Conservation (phyloP, 371 early-diverging fungal species). For the Mucor saturninus region DNA sequence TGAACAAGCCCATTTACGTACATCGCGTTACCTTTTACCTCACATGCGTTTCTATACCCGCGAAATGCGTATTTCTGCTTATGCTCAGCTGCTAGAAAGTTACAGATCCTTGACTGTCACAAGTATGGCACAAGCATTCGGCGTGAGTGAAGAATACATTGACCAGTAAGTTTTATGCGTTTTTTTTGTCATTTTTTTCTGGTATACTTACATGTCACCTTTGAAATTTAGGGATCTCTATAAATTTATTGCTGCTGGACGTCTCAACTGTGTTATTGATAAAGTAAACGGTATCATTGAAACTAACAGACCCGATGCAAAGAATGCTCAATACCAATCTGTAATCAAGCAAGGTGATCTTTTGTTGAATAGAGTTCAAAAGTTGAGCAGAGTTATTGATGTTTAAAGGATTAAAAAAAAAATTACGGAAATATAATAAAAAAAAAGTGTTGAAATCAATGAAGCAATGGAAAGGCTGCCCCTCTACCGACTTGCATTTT, state of each 20-base stretch:
- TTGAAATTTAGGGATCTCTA: slow-evolving; percentile 80
- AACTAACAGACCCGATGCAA: slow-evolving; percentile 95
- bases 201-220: not conserved
- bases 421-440: not conserved
- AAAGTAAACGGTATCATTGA: slow-evolving; percentile 98
- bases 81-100: slow-evolving; percentile 97
- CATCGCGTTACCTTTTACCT: slow-evolving; percentile 71
- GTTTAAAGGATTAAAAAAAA: slow-evolving; percentile 43
- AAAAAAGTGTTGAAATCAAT: not conserved
- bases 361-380: slow-evolving; percentile 95
- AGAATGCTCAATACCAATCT: slow-evolving; percentile 96
- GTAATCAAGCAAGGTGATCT: slow-evolving; percentile 97
- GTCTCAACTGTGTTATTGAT: slow-evolving; percentile 98
- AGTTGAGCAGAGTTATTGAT: slow-evolving; percentile 91
- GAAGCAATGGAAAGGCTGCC: too few species aligned
- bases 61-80: slow-evolving; percentile 98
- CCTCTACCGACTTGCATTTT: too few species aligned
- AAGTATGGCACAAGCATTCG: slow-evolving; percentile 97
- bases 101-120: slow-evolving; percentile 95
- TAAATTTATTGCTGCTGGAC: slow-evolving; percentile 95
- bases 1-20: slow-evolving; percentile 55
- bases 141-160: slow-evolving; percentile 94
- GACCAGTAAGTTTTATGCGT: slow-evolving; percentile 70
- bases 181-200: not conserved
- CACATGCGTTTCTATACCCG: slow-evolving; percentile 93